Evolutionary conservation across 2,329 filamentous ascomycete species (phyloP), one percentile per base, ranked within the genome.

Genomic region (Ceratocystis colombiana): DNA sequence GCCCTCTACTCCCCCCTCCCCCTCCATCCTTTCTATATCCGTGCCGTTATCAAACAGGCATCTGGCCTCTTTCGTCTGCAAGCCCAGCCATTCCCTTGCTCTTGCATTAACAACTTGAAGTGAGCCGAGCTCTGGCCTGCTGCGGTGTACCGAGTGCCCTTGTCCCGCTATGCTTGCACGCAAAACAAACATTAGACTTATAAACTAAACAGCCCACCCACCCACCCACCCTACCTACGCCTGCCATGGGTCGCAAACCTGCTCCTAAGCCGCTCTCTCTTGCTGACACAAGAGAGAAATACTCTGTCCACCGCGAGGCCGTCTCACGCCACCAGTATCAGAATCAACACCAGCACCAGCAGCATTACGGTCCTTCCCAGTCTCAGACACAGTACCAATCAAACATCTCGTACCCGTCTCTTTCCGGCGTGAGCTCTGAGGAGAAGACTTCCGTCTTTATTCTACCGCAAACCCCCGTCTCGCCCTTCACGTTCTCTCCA

Each of bases 211-310:
- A 59, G 55, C 12, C 12, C 25, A 25, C 57, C 28, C 57, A 25
- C 53, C 45, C 45, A n/a, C n/a, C n/a, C n/a, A n/a, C n/a, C n/a
- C n/a, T 53, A 30, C 33, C 28, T n/a, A 46, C 48, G 30, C 30
- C 59, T 69, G 75, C 68, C 70, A 84, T 84, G 82, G 81, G 78
- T 76, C 82, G 82, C 74, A 84, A 83, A 75, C 76, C 79, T 72
- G 80, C 78, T 75, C 82, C 81, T 70, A 79, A 83, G 77, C 81
- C 82, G 75, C 78, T 84, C 75, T 75, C 78, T 73, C 77, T 84
- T 75, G 76, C 77, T 71, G 77, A 77, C 69, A 71, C 74, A 20
- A 53, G 25, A 44, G 53, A 50, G 48, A 68, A 53, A 22, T 44
- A 61, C 61, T 44, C 53, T 37, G 50, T 45, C 50, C 50, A 30